Conservation (phyloP, 495 filamentous ascomycete genomes). For the Physcia stellaris region DNA sequence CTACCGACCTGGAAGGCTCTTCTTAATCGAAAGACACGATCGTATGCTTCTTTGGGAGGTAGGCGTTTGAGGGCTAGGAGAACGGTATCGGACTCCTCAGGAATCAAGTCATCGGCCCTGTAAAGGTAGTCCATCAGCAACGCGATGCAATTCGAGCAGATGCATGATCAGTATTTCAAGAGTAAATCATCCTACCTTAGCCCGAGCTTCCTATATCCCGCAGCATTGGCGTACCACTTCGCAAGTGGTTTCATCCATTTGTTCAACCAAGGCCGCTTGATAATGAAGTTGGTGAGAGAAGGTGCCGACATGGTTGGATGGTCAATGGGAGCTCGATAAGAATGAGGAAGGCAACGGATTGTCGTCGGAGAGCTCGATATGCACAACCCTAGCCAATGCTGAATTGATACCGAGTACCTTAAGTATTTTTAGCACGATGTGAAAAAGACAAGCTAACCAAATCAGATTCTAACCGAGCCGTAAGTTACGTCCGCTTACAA, state of each 20-base stretch:
- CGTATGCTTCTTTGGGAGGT: slow-evolving; percentile 77
- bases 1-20: slow-evolving; percentile 74
- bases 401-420: too few relatives aligned
- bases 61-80: slow-evolving; percentile 82
- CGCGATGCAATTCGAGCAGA: too few relatives aligned
- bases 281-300: slow-evolving; percentile 53
- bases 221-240: slow-evolving; percentile 69
- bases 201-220: slow-evolving; percentile 88
- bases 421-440: too few relatives aligned
- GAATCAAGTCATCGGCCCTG: slow-evolving; percentile 86
- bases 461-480: too few relatives aligned
- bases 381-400: too few relatives aligned
- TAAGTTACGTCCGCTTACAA: too few relatives aligned
- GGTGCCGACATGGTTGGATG: slow-evolving; percentile 58
- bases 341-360: too few relatives aligned
- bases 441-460: too few relatives aligned
- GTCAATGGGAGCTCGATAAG: background rate
- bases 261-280: slow-evolving; percentile 72
- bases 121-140: too few relatives aligned
- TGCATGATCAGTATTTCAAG: too few relatives aligned
- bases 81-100: slow-evolving; percentile 77
- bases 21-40: slow-evolving; percentile 92
- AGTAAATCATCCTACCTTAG: too few relatives aligned
- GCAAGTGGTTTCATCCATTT: slow-evolving; percentile 64
- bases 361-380: too few relatives aligned